These are phyloP conservation scores for Cruciata laevipes DNA, from an alignment of 257 asterid species.

Conservation along the genomic window DNA sequence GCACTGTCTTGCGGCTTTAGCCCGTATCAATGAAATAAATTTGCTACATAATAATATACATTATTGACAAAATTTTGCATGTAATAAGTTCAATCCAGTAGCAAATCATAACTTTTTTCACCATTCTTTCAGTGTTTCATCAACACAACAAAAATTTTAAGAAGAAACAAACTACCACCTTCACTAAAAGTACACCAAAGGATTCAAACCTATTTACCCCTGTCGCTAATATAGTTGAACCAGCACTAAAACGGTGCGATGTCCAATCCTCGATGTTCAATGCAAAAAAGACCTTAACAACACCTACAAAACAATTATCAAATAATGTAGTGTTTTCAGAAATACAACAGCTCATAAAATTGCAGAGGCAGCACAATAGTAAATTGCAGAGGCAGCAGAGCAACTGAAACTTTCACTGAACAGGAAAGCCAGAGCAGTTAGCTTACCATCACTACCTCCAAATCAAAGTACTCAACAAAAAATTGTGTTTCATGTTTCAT, in stretches of 20 bases:
- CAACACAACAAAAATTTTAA: too few relatives aligned
- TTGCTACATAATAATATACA: too few relatives aligned
- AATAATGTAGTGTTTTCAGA: neutral
- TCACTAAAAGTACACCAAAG: neutral
- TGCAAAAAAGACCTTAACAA: constrained; percentile 23
- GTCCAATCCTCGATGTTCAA: constrained; percentile 97
- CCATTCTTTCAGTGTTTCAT: too few relatives aligned
- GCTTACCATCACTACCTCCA: constrained; percentile 81
- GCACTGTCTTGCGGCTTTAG: too few relatives aligned
- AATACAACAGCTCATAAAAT: neutral
- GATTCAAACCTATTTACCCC: constrained; percentile 49
- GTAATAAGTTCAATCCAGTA: too few relatives aligned
- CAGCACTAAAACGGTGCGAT: constrained; percentile 78
- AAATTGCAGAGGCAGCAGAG: too few relatives aligned
- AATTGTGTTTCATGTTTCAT: constrained; percentile 96
- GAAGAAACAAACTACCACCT: too few relatives aligned
- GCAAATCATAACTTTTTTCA: too few relatives aligned
- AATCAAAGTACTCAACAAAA: constrained; percentile 92
- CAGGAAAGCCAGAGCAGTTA: neutral
- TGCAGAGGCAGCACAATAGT: too few relatives aligned
- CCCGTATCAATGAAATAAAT: too few relatives aligned
- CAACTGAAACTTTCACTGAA: neutral
- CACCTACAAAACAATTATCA: neutral
- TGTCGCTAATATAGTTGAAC: constrained; percentile 89
- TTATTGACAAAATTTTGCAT: too few relatives aligned